Evolutionary conservation across 2,329 filamentous ascomycete species (phyloP).

Genomic region (Aspergillus eucalypticola): DNA sequence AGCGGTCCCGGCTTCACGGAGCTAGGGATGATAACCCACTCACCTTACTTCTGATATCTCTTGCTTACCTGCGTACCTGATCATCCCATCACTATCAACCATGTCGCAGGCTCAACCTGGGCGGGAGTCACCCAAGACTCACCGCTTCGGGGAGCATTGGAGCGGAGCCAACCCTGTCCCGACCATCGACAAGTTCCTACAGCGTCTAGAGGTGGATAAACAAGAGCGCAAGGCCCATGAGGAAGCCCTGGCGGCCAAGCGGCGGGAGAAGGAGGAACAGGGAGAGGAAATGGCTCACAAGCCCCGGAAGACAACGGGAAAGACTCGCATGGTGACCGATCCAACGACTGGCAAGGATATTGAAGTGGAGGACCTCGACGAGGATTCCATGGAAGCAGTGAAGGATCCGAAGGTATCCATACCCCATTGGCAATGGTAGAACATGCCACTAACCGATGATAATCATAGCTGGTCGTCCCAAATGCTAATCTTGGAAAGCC

Average conservation of each 20-base stretch:
- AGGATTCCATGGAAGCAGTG: conserved; percentile 67
- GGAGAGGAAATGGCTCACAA: conserved; percentile 54
- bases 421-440: background rate
- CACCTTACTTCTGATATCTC: background rate
- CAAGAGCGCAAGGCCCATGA: conserved; percentile 61
- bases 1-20: background rate
- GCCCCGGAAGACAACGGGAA: conserved; percentile 45
- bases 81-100: background rate
- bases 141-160: conserved; percentile 68
- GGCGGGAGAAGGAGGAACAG: conserved; percentile 34
- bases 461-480: conserved; percentile 70
- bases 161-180: conserved; percentile 81
- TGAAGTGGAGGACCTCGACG: conserved; percentile 77
- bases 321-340: conserved; percentile 70
- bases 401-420: conserved; percentile 67
- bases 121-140: conserved; percentile 32
- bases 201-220: conserved; percentile 77
- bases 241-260: conserved; percentile 9
- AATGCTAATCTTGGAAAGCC: conserved; percentile 83
- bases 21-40: background rate
- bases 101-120: conserved; percentile 22
- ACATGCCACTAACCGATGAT: too few relatives aligned
- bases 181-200: conserved; percentile 81
- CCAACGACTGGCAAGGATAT: conserved; percentile 85
- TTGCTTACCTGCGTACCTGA: background rate